Evolutionary conservation across 306 rosid species (phyloP), one percentile per base, ranked within the genome.

Genomic region (Casuarina equisetifolia): DNA sequence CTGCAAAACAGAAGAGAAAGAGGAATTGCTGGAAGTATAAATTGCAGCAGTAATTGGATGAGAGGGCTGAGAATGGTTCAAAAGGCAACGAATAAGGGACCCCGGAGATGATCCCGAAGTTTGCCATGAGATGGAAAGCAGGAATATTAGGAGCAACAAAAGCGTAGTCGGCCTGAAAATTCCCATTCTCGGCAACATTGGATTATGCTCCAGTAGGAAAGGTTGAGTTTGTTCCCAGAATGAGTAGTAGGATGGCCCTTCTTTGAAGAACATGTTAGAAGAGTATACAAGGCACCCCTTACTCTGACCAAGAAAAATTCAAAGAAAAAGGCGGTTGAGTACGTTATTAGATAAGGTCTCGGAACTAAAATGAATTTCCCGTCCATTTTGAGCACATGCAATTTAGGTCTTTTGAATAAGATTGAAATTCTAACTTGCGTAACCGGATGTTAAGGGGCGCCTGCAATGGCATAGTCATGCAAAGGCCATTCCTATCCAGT

Each of bases 1-100:
- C 52, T 86, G 69, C 17, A 89, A 49, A 1, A 89, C 88, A 4
- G 89, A 84, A 36, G 91, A 70, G 84, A 69, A 87, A 40, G 86
- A 78, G 25, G 79, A 4, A 69, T 86, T 89, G 83, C 19, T 74
- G 54, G 88, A 87, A 32, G 91, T 82, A 75, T 79, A 86, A 20
- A 91, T 79, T 69, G 93, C 84, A 3, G 84, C 46, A 15, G 82
- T 75, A 53, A 91, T 87, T 9, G 91, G 93, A 49, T 89, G 78
- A 17, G 86, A 82, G 8, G 91, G 79, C 13, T 75, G 69, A 35
- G 89, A 77, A 75, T 83, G 82, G 74, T 71, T 82, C 3, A 81
- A 69, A 55, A 91, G 91, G 61, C 96, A 91, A 25, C 78, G 78
- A 42, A 87, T 6, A 4, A 89, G 87, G 19, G 79, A 59, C 40